Evolutionary conservation across 148 eudicot genomes (phyloP).

Genomic region (Vaccinium vitisidaea): DNA sequence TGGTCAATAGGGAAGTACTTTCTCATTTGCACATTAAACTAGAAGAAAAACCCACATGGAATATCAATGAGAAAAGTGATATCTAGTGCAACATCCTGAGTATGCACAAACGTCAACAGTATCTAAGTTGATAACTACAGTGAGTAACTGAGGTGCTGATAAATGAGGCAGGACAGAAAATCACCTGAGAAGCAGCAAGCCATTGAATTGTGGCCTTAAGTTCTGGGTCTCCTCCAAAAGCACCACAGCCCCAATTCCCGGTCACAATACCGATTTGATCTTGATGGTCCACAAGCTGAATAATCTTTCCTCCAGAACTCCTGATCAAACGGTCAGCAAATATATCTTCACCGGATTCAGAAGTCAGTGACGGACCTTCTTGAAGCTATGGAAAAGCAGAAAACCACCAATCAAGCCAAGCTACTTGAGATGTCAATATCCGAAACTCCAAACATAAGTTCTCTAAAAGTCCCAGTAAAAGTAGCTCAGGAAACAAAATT

Average conservation of each 20-base stretch:
- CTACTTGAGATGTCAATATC: background rate
- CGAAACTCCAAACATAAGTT: background rate
- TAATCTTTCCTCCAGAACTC: slow-evolving; percentile 14
- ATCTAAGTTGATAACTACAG: background rate
- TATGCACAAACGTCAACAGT: background rate
- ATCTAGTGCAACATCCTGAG: background rate
- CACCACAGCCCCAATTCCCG: slow-evolving; percentile 99
- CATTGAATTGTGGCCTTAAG: slow-evolving; percentile 79
- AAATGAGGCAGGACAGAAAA: slow-evolving; percentile 2
- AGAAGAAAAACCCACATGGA: background rate
- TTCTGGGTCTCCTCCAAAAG: slow-evolving; percentile 98
- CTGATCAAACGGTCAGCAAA: slow-evolving; percentile 15
- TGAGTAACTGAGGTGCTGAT: background rate
- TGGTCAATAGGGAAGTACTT: background rate
- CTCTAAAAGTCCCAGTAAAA: background rate
- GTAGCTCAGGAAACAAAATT: background rate
- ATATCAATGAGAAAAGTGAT: background rate
- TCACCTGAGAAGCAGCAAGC: slow-evolving; percentile 97
- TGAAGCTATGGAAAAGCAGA: slow-evolving; percentile 16
- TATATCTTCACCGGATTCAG: slow-evolving; percentile 15
- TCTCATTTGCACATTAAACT: background rate
- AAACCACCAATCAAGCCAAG: slow-evolving; percentile 16
- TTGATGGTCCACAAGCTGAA: slow-evolving; percentile 23
- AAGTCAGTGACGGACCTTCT: slow-evolving; percentile 18
- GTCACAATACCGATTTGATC: slow-evolving; percentile 65